Conservation (phyloP, 1,139 yeast species). For the Kurtzmaniella quercitrusa region DNA sequence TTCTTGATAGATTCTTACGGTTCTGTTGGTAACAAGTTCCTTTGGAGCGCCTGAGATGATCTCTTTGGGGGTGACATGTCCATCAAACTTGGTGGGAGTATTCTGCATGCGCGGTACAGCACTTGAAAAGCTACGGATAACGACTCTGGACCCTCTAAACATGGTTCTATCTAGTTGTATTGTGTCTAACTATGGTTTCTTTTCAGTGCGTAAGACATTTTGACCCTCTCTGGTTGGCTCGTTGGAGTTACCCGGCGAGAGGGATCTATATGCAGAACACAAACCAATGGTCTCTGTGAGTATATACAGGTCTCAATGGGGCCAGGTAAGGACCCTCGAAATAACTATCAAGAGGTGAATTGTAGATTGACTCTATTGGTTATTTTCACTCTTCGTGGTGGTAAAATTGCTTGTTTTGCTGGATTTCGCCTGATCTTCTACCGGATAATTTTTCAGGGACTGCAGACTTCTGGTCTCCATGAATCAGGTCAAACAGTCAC, state of each 20-base stretch:
- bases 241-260: constrained; percentile 1
- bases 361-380: too few relatives aligned
- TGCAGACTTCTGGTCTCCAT: too few relatives aligned
- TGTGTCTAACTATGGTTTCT: background rate
- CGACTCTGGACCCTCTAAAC: constrained; percentile 2
- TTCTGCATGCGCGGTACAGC: constrained; percentile 1
- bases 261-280: constrained; percentile 10
- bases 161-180: background rate
- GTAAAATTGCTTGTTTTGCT: too few relatives aligned
- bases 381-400: too few relatives aligned
- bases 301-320: too few relatives aligned
- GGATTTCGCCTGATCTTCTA: too few relatives aligned
- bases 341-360: too few relatives aligned
- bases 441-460: too few relatives aligned
- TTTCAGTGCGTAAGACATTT: constrained; percentile 1
- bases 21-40: constrained; percentile 57
- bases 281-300: too few relatives aligned
- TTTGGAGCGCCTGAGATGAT: constrained; percentile 77
- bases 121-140: constrained; percentile 1
- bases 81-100: constrained; percentile 2
- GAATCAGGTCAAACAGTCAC: constrained; percentile 28
- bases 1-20: constrained; percentile 74
- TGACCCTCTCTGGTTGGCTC: constrained; percentile 1
- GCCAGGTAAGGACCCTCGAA: too few relatives aligned
- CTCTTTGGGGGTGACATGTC: constrained; percentile 40